Base-by-base conservation (phyloP, 345 rosid species). In the Acer saccharum region DNA sequence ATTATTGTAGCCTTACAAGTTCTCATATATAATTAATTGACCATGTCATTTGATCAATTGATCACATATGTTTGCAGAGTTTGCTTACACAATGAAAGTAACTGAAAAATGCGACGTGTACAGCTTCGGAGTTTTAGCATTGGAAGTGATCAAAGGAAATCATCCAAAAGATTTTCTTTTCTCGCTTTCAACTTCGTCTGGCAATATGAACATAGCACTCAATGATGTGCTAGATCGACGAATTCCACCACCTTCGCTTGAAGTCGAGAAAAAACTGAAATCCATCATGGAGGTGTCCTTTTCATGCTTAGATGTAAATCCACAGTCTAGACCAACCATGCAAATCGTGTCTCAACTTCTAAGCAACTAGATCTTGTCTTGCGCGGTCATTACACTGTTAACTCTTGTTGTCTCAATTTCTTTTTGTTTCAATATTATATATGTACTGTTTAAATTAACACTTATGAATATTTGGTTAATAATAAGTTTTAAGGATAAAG, bases 271-370 rank as follows among this genome's bases (percentile, higher is more conserved):
- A 1, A 35, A 81, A 63, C 6, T 83, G 1, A 2, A 52, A 27
- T 77, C 43, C 39, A 13, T 75, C 1, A 14, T 69, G 5, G 78
- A 77, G 44, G 21, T 82, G 0, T 85, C 89, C 25, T 4, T 74
- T 21, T 2, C 54, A 1, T 86, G 89, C 62, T 46, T 84, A 61
- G 67, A 39, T 13, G 68, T 75, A 21, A 73, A 82, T 70, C 89
- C 89, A 23, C 65, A 72, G 1, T 50, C 80, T n/a, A 81, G 87
- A 3, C 87, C 87, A 4, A 76, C 85, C 7, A 86, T 84, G 84
- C 43, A 76, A 41, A 81, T 0, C 9, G 66, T 63, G 17, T 63
- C 35, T 8, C 50, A 66, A 41, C 44, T 41, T 41, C 44, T 41
- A 41, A 0, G 6, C 44, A 41, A 41, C 44, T 41, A 41, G 44